Conservation (phyloP, 2,329 filamentous ascomycete species). For the Leptosphaerulina australis region DNA sequence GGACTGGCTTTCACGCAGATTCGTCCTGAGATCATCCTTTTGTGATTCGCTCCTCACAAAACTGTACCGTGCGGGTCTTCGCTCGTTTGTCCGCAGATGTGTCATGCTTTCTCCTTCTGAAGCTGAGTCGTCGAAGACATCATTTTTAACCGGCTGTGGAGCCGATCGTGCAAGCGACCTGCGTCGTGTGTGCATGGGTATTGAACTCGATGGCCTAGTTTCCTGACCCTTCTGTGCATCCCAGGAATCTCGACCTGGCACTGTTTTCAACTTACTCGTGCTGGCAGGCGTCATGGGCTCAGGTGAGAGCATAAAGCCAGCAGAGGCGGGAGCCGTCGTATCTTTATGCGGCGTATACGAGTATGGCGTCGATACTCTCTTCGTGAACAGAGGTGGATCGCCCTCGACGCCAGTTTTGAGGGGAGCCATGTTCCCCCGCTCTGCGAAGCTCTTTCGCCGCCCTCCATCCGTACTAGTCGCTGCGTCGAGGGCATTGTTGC, state of each 20-base stretch:
- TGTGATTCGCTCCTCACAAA: constrained; percentile 48
- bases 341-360: constrained; percentile 49
- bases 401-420: constrained; percentile 39
- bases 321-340: constrained; percentile 42
- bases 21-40: constrained; percentile 41
- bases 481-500: constrained; percentile 11
- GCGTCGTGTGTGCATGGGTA: constrained; percentile 34
- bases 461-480: constrained; percentile 15
- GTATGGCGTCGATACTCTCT: constrained; percentile 55
- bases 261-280: constrained; percentile 35
- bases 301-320: constrained; percentile 56
- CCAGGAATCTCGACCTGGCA: constrained; percentile 23
- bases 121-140: constrained; percentile 41
- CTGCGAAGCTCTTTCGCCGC: constrained; percentile 42
- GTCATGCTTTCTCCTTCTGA: constrained; percentile 35
- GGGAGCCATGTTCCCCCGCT: constrained; percentile 43
- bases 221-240: constrained; percentile 27
- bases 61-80: constrained; percentile 48
- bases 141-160: constrained; percentile 26
- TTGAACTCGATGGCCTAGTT: constrained; percentile 35
- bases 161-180: constrained; percentile 25
- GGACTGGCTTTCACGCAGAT: constrained; percentile 29
- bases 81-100: constrained; percentile 36
- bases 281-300: constrained; percentile 53
- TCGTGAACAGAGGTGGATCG: constrained; percentile 49